Conservation (phyloP, 2,329 filamentous ascomycete genomes). For the Penicillium verrucosum region DNA sequence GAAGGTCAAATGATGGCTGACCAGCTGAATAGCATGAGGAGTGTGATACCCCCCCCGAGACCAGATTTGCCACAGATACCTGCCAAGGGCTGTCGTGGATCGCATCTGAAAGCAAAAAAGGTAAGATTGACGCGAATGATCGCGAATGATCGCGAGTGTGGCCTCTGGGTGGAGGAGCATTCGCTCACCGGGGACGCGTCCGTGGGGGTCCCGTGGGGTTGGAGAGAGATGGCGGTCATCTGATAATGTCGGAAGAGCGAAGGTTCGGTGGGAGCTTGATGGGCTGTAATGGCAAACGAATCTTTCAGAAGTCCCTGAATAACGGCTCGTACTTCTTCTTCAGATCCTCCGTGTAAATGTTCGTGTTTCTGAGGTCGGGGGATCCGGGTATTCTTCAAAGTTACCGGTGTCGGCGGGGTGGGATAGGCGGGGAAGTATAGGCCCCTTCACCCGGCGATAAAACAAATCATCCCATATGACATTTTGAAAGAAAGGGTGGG, state of each 20-base stretch:
- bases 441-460: conserved; percentile 57
- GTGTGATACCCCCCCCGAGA: not conserved
- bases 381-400: conserved; percentile 63
- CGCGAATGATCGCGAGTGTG: not conserved
- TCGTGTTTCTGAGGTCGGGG: conserved; percentile 52
- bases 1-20: not conserved
- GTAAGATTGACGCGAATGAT: not conserved
- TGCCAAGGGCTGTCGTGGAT: conserved; percentile 2
- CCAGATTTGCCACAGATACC: not conserved
- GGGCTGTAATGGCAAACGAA: not conserved
- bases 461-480: conserved; percentile 64
- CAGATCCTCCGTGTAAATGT: conserved; percentile 58
- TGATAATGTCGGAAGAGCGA: not conserved
- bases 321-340: conserved; percentile 57
- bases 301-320: conserved; percentile 58
- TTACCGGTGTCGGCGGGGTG: conserved; percentile 61
- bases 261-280: not conserved
- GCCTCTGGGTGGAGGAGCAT: not conserved
- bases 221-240: not conserved
- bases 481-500: conserved; percentile 60
- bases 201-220: conserved; percentile 3
- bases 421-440: conserved; percentile 60
- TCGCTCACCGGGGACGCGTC: conserved; percentile 2
- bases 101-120: conserved; percentile 1
- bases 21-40: not conserved